These are phyloP conservation scores for Meira nashicola DNA, from an alignment of 1,284 basidiomycete species.

Conservation along the genomic window DNA sequence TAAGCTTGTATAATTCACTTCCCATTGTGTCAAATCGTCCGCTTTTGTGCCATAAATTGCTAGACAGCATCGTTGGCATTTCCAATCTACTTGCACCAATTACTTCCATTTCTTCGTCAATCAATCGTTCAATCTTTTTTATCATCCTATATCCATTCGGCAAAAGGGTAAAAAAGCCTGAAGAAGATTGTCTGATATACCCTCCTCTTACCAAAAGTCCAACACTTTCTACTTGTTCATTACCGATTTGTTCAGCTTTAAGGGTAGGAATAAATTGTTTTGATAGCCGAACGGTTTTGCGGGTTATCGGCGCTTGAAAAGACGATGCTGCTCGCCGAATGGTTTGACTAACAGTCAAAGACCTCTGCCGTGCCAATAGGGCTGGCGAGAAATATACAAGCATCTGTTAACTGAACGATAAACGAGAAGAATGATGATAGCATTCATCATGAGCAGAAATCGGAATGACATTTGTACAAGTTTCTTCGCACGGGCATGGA, in stretches of 20 bases:
- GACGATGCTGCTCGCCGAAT: too few relatives aligned
- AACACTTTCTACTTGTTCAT: constrained; percentile 16
- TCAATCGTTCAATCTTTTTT: constrained; percentile 44
- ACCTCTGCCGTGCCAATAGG: too few relatives aligned
- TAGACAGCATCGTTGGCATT: constrained; percentile 49
- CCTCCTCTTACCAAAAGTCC: constrained; percentile 43
- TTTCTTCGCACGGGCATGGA: too few relatives aligned
- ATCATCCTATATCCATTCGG: constrained; percentile 49
- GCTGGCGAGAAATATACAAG: too few relatives aligned
- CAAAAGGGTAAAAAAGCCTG: constrained; percentile 52
- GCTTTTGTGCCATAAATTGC: constrained; percentile 46
- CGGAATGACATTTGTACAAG: too few relatives aligned
- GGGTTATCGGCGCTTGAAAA: too few relatives aligned
- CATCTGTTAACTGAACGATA: too few relatives aligned
- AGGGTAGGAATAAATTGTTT: neutral
- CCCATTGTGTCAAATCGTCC: constrained; percentile 46
- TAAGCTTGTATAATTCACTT: constrained; percentile 50
- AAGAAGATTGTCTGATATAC: constrained; percentile 50
- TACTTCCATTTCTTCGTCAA: constrained; percentile 47
- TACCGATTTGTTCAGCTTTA: neutral
- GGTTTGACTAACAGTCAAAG: too few relatives aligned
- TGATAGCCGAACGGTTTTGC: neutral
- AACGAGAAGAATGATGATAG: too few relatives aligned
- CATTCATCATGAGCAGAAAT: too few relatives aligned
- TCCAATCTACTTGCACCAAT: constrained; percentile 47